phyloP scores from a whole-genome alignment of 345 rosid genomes.

The Sonneratia alba region DNA sequence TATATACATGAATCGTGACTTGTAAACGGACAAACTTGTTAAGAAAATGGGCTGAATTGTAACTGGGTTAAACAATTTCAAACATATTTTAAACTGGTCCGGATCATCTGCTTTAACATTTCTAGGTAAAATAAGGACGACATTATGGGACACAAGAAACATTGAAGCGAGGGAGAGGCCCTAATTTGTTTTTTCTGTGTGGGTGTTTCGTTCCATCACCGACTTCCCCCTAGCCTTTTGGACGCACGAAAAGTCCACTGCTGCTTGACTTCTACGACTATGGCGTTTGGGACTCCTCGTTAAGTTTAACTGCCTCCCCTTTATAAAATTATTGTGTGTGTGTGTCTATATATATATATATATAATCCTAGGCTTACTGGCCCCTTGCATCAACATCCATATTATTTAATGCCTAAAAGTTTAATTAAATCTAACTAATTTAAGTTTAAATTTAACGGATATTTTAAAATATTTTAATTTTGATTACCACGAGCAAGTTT shows the following conservation, averaged over 20 bases:
- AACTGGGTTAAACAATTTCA: too few relatives aligned
- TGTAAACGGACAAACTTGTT: too few relatives aligned
- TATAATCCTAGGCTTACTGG: too few relatives aligned
- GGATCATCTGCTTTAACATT: too few relatives aligned
- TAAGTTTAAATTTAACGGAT: background rate
- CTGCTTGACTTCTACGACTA: background rate
- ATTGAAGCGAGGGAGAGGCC: background rate
- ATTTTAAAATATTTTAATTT: too few relatives aligned
- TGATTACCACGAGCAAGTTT: too few relatives aligned
- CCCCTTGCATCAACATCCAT: too few relatives aligned
- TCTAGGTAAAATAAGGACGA: background rate
- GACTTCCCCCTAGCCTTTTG: slow-evolving; percentile 10
- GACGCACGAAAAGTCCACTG: slow-evolving; percentile 14
- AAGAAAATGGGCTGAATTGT: too few relatives aligned
- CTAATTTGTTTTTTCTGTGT: slow-evolving; percentile 10
- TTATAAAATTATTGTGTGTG: background rate
- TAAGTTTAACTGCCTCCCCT: background rate
- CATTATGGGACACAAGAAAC: background rate
- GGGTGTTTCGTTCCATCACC: slow-evolving; percentile 17
- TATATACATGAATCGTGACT: too few relatives aligned
- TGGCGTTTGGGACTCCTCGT: background rate
- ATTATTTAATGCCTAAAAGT: background rate
- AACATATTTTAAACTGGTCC: too few relatives aligned
- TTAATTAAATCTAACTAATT: background rate
- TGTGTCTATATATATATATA: too few relatives aligned